These are phyloP conservation scores for Sporothrix phasma DNA, from an alignment of 2,329 filamentous ascomycete genomes.

Conservation along the genomic window DNA sequence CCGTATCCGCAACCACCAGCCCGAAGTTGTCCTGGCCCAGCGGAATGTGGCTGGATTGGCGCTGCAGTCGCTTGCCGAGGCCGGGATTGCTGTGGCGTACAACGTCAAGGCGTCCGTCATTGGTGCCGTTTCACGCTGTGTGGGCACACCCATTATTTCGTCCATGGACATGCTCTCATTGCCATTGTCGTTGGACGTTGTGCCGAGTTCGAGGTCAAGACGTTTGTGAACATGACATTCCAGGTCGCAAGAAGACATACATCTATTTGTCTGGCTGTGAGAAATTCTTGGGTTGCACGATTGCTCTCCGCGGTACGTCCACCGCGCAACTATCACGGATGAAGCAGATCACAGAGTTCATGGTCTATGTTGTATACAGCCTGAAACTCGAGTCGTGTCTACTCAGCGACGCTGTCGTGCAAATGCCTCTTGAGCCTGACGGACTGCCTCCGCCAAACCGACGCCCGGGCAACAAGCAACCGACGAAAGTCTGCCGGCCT, in stretches of 20 bases:
- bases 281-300: constrained; percentile 86
- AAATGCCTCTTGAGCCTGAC: constrained; percentile 55
- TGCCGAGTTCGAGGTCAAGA: constrained; percentile 87
- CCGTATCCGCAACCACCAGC: constrained; percentile 75
- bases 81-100: constrained; percentile 85
- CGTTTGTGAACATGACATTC: constrained; percentile 70
- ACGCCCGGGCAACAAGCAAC: constrained; percentile 25
- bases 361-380: constrained; percentile 98
- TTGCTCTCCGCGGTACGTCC: constrained; percentile 75
- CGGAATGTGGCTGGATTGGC: constrained; percentile 88
- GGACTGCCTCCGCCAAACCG: constrained; percentile 25
- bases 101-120: constrained; percentile 96
- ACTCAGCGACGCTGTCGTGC: constrained; percentile 84
- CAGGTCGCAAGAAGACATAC: constrained; percentile 80
- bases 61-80: constrained; percentile 75
- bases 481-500: background rate
- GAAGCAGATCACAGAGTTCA: constrained; percentile 93
- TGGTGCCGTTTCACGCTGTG: constrained; percentile 86
- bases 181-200: constrained; percentile 71
- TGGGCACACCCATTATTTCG: constrained; percentile 84
- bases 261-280: constrained; percentile 89
- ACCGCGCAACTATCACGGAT: constrained; percentile 62
- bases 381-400: constrained; percentile 90
- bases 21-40: constrained; percentile 82
- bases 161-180: constrained; percentile 86